Evolutionary conservation across 805 yeast genomes (phyloP), one percentile per base, ranked within the genome.

Genomic region (Jamesozyma gamospora): DNA sequence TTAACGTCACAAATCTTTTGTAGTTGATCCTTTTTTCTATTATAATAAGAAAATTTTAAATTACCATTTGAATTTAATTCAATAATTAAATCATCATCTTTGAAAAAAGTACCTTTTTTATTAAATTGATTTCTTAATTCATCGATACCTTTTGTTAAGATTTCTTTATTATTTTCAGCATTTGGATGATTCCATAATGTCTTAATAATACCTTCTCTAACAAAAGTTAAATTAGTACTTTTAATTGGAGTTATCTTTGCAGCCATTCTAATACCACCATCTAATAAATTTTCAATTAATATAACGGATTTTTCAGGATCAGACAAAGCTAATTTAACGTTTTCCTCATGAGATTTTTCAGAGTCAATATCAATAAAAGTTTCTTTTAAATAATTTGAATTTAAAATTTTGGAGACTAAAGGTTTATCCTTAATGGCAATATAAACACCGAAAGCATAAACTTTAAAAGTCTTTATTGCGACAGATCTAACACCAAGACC

Each of bases 201-300:
- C 56, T 88, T 80, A 36, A 86, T 73, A 44, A 92, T 73, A 0
- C 97, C 97, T 55, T 92, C 97, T 48, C 82, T 74, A 52, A 90
- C 63, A 56, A 92, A 97, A 46, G 77, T 77, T 62, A 82, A 87
- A 62, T 90, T 96, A 1, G 97, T 90, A 58, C 83, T 86, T 55
- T 96, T 74, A 14, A 81, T 77, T 0, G 98, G 96, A 10, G 82
- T 78, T 42, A 90, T 79, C 46, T 94, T 69, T 19, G 87, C 79
- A 34, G 78, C 66, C 49, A 86, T 71, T 41, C 77, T 71, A 28
- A 81, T 72, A 12, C 77, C 74, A 10, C 74, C 60, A 32, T 73
- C 75, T 31, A 87, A 55, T 35, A 88, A 63, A 40, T 71, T 67
- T 15, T 71, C 69, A 24, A 85, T 60, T 15, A 85, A 52, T 2